These are phyloP conservation scores for Arabidopsis lyrata DNA, from an alignment of 441 rosid genomes.

Conservation along the genomic window DNA sequence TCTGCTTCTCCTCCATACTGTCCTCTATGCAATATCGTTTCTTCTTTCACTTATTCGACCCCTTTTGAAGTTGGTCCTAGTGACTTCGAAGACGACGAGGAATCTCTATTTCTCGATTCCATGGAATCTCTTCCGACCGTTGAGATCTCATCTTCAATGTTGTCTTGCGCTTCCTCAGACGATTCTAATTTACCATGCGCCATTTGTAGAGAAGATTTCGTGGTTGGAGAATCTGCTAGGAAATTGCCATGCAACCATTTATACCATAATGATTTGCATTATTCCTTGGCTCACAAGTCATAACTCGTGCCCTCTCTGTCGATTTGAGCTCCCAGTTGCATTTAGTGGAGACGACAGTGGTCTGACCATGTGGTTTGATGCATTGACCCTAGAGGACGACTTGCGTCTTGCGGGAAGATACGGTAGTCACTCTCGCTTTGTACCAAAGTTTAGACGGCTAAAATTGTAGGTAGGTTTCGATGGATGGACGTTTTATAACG, in stretches of 20 bases:
- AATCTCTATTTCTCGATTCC: background rate
- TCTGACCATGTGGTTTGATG: conserved; percentile 28
- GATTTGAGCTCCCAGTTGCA: conserved; percentile 46
- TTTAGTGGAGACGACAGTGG: conserved; percentile 4
- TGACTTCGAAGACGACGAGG: background rate
- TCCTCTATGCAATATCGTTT: conserved; percentile 46
- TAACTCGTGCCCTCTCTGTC: conserved; percentile 64
- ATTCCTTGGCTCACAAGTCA: conserved; percentile 58
- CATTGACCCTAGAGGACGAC: conserved; percentile 16
- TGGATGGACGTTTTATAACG: background rate
- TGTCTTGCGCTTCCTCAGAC: background rate
- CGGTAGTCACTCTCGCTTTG: background rate
- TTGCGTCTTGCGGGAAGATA: conserved; percentile 20
- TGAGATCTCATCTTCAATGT: conserved; percentile 23
- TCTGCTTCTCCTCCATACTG: conserved; percentile 37
- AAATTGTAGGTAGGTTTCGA: background rate
- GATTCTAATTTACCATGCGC: conserved; percentile 48
- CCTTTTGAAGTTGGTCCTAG: background rate
- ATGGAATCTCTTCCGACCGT: conserved; percentile 42
- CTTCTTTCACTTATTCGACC: conserved; percentile 16
- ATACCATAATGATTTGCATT: conserved; percentile 64
- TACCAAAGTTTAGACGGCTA: conserved; percentile 12
- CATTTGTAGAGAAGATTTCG: conserved; percentile 59
- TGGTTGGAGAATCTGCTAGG: conserved; percentile 48
- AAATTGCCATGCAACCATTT: conserved; percentile 62